These are phyloP conservation scores for Exophiala alcalophila DNA, from an alignment of 2,329 filamentous ascomycete species.

Conservation along the genomic window DNA sequence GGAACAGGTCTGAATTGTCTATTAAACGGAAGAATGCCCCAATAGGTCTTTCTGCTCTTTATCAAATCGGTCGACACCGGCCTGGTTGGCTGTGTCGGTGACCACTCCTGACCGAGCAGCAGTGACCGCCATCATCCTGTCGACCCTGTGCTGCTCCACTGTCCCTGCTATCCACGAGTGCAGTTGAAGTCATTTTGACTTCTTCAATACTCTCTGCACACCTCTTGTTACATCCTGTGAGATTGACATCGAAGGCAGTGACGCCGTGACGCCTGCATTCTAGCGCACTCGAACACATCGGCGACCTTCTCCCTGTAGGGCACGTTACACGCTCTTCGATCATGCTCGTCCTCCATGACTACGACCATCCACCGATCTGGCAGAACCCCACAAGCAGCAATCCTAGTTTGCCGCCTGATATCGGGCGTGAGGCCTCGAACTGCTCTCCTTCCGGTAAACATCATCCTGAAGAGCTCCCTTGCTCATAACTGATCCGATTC, in stretches of 20 bases:
- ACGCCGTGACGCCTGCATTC: conserved; percentile 2
- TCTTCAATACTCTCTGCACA: neutral
- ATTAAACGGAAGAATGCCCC: neutral
- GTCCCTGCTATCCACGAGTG: too few relatives aligned
- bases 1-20: neutral
- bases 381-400: conserved; percentile 10
- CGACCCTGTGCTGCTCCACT: too few relatives aligned
- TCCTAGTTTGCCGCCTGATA: conserved; percentile 3
- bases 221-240: neutral
- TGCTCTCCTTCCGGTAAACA: conserved; percentile 15
- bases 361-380: conserved; percentile 19
- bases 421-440: conserved; percentile 2
- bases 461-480: conserved; percentile 8
- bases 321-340: conserved; percentile 12
- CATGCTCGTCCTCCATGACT: conserved; percentile 23
- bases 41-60: too few relatives aligned
- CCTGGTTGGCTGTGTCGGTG: too few relatives aligned
- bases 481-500: conserved; percentile 18
- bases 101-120: too few relatives aligned
- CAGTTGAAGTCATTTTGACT: too few relatives aligned
- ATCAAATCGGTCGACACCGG: too few relatives aligned
- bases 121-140: too few relatives aligned
- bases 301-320: too few relatives aligned
- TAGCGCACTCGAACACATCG: too few relatives aligned
- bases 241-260: conserved; percentile 12